Base-by-base conservation (phyloP, 2,329 filamentous ascomycete species). In the Diaporthe helianthi region DNA sequence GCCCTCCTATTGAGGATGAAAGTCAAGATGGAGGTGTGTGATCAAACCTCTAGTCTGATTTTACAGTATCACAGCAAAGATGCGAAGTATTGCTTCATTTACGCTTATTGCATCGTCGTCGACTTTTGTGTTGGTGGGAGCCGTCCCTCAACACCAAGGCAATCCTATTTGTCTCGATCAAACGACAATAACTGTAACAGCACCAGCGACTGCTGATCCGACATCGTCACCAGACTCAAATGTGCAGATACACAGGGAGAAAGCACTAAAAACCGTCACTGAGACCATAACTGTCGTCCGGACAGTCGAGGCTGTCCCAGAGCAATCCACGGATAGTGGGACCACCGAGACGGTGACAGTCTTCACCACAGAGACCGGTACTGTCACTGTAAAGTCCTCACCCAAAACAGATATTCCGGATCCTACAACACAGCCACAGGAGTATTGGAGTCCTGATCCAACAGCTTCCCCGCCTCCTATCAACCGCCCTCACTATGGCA, bases 141-240 rank as follows among this genome's bases (percentile, higher is more conserved):
- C 67, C 13, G 36, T 61, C 22, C 69, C 69, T 49, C 63, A 64
- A n/a, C 52, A 54, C 9, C 54, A 63, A n/a, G 67, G 64, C 33
- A 51, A 47, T 29, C 17, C 41, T 29, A 64, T 52, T 15, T 47
- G 58, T 38, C 26, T 52, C 29, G 67, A 33, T 19, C 61, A 65
- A 31, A 52, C 51, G 10, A 71, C 67, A 26, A n/a, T 69, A 12
- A 69, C 55, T 2, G 33, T 69, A 19, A 67, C 67, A 26, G 41
- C 52, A 17, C 38, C 47, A 38, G 17, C 31, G 5, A 29, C 17
- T 24, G 51, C 38, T 49, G 61, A 52, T 58, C 19, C 67, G 26
- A n/a, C 61, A 22, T n/a, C 51, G 15, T 47, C 31, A 4, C 19
- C 41, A 41, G 60, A 69, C 33, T 12, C 41, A 29, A 47, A 54